phyloP scores from a whole-genome alignment of 257 asterid species.

The Nicotiana undulata region DNA sequence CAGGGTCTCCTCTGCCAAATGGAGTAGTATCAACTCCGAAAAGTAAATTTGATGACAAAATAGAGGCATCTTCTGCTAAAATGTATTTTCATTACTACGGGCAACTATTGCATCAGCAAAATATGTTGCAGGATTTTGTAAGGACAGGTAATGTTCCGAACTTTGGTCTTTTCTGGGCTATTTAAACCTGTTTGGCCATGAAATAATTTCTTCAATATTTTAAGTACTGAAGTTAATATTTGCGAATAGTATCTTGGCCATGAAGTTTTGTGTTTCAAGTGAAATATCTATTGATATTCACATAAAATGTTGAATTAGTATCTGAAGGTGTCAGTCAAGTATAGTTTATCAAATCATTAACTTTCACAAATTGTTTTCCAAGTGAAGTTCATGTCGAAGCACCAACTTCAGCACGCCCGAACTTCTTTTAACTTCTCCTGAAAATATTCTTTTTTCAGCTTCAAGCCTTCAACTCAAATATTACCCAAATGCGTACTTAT shows the following conservation, averaged over 20 bases:
- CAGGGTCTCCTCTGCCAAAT: constrained; percentile 61
- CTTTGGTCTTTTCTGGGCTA: not conserved
- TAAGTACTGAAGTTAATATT: not conserved
- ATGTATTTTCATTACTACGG: constrained; percentile 99
- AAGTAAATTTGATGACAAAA: constrained; percentile 91
- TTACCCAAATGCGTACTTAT: not conserved
- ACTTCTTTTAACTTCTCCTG: not conserved
- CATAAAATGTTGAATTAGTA: not conserved
- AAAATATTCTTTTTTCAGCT: not conserved
- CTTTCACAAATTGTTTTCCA: not conserved
- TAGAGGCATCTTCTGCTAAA: constrained; percentile 93
- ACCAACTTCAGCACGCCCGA: not conserved
- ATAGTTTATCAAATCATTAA: not conserved
- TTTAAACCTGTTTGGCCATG: not conserved
- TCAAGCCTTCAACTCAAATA: not conserved
- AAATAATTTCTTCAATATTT: not conserved
- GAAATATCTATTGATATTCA: not conserved
- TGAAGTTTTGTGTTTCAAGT: not conserved
- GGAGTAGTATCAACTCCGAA: constrained; percentile 44
- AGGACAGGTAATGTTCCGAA: constrained; percentile 63
- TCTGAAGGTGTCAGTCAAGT: not conserved
- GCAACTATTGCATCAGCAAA: constrained; percentile 96
- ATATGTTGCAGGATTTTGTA: constrained; percentile 98
- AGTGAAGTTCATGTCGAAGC: not conserved
- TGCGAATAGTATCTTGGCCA: not conserved